Conservation (phyloP, 2,329 filamentous ascomycete genomes). For the Aspergillus sp. region DNA sequence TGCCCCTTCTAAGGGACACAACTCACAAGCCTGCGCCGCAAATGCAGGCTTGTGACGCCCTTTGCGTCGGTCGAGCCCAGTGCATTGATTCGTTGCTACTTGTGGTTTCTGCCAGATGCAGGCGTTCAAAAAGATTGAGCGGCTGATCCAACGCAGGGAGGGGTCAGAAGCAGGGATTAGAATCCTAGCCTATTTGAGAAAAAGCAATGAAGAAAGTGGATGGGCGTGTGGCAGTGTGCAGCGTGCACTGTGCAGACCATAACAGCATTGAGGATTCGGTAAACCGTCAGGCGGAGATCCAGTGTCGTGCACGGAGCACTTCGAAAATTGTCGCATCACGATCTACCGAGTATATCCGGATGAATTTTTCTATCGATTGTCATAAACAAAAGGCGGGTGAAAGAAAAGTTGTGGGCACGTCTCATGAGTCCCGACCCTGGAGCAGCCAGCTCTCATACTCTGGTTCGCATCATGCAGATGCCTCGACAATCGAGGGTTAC, state of each 20-base stretch:
- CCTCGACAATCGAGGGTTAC: background rate
- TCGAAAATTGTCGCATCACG: background rate
- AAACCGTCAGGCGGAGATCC: background rate
- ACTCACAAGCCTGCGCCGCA: background rate
- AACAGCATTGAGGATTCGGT: background rate
- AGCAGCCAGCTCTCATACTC: background rate
- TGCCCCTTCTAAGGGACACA: background rate
- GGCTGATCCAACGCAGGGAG: background rate
- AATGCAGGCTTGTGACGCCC: background rate
- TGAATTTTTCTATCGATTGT: background rate
- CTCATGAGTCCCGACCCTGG: background rate
- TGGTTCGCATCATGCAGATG: background rate
- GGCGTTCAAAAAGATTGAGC: background rate
- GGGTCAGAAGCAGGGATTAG: slow-evolving; percentile 4
- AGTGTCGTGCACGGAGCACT: background rate
- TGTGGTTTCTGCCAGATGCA: background rate
- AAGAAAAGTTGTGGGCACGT: background rate
- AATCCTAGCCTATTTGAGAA: background rate
- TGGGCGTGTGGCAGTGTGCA: background rate
- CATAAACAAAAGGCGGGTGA: background rate
- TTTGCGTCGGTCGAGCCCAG: background rate
- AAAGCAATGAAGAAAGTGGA: slow-evolving; percentile 7
- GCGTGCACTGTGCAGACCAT: too few relatives aligned
- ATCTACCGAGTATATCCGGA: background rate
- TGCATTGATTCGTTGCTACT: background rate